Conservation (phyloP, 2,329 filamentous ascomycete species). For the Fusarium brachygibbosum region DNA sequence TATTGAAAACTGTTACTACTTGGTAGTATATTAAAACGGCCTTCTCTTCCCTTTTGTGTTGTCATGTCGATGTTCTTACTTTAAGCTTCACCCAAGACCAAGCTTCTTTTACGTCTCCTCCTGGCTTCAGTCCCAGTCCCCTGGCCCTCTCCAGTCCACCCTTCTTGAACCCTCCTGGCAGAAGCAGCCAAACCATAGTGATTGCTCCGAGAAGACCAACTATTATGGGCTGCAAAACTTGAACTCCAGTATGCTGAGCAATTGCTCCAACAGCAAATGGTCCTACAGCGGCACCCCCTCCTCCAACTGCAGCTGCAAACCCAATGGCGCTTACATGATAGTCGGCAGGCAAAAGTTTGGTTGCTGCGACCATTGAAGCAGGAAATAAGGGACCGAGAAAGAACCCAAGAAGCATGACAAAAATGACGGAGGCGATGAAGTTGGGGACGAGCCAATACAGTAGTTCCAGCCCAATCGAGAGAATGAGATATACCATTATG, state of each 20-base stretch:
- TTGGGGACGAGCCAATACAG: constrained; percentile 86
- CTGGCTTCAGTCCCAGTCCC: constrained; percentile 54
- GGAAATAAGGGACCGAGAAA: constrained; percentile 86
- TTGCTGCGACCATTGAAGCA: constrained; percentile 78
- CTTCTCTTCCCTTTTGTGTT: neutral
- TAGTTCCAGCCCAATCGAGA: constrained; percentile 74
- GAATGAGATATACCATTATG: constrained; percentile 72
- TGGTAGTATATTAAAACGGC: neutral
- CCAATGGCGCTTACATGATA: constrained; percentile 85
- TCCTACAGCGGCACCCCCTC: constrained; percentile 76
- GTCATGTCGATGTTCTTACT: neutral
- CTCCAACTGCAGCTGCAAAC: constrained; percentile 83
- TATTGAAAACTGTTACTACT: no score
- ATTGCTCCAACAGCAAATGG: constrained; percentile 78
- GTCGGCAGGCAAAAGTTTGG: constrained; percentile 78
- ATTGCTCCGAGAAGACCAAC: constrained; percentile 63
- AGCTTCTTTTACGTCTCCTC: constrained; percentile 49
- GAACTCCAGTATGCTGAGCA: constrained; percentile 68
- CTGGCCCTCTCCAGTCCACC: constrained; percentile 59
- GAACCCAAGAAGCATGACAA: constrained; percentile 80
- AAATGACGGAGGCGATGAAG: constrained; percentile 79
- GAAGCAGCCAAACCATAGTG: constrained; percentile 60
- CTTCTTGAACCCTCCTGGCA: constrained; percentile 57
- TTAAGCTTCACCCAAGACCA: constrained; percentile 35
- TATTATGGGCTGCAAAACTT: constrained; percentile 69